Conservation (phyloP, 2,329 filamentous ascomycete species). For the Tolypocladium ovalisporum region DNA sequence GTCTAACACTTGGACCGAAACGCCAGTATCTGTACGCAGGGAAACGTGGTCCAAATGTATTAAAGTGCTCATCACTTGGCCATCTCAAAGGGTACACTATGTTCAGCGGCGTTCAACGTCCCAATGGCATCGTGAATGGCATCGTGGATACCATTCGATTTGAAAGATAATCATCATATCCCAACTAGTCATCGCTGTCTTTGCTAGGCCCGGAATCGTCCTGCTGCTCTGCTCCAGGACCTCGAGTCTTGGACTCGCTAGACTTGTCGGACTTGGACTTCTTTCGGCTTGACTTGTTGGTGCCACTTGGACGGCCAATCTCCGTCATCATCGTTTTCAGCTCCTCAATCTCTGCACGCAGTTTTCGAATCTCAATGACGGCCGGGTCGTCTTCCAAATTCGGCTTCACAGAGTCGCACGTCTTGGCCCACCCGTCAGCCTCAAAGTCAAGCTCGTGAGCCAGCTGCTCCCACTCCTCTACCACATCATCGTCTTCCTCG, state of each 20-base stretch:
- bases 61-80: neutral
- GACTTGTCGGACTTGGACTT: neutral
- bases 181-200: neutral
- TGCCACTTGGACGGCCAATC: slow-evolving; percentile 14
- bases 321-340: slow-evolving; percentile 38
- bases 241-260: neutral
- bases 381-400: slow-evolving; percentile 73
- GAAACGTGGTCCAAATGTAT: neutral
- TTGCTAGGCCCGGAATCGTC: neutral
- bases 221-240: neutral
- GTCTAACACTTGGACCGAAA: neutral
- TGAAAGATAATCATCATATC: neutral
- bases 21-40: neutral
- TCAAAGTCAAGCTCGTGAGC: slow-evolving; percentile 65
- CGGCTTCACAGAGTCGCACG: slow-evolving; percentile 62
- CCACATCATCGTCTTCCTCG: slow-evolving; percentile 78
- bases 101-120: too few relatives aligned
- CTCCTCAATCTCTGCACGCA: slow-evolving; percentile 47
- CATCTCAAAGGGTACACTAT: too few relatives aligned
- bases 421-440: slow-evolving; percentile 74
- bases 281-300: neutral
- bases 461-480: slow-evolving; percentile 91
- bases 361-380: slow-evolving; percentile 54
- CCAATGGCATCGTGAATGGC: too few relatives aligned
- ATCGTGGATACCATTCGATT: neutral